A percentile compares a stretch with the other conserved stretches of the same genome.
These are phyloP conservation scores for Microcos paniculata DNA, from an alignment of 345 rosid genomes.

Conservation along the genomic window DNA sequence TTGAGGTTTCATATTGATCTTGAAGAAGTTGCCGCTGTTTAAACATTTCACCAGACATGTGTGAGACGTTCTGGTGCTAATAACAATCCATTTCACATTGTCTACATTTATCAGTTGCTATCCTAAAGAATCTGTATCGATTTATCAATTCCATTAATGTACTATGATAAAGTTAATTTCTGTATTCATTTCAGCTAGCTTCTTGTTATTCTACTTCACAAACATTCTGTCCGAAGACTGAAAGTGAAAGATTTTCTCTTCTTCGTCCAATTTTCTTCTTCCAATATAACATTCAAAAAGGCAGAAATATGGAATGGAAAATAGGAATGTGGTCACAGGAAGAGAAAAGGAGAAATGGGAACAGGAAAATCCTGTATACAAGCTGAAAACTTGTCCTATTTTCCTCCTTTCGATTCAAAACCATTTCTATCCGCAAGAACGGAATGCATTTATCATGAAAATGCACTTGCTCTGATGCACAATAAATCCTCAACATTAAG, in stretches of 20 bases:
- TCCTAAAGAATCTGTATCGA: background rate
- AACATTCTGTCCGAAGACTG: no score
- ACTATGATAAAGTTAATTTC: no score
- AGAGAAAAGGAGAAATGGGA: background rate
- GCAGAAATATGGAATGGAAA: background rate
- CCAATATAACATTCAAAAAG: background rate
- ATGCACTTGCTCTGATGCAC: background rate
- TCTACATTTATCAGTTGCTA: background rate
- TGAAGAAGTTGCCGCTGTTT: background rate
- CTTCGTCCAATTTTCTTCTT: background rate
- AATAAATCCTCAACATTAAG: slow-evolving; percentile 1
- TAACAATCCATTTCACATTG: background rate
- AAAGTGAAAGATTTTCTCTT: background rate
- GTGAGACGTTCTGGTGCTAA: background rate
- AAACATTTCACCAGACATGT: background rate
- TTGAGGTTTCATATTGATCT: background rate
- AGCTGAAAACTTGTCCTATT: background rate
- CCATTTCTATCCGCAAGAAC: background rate
- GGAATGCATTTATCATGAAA: background rate
- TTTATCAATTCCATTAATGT: no score
- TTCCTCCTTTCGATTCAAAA: background rate
- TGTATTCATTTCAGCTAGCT: background rate
- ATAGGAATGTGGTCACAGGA: background rate
- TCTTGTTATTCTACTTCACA: background rate
- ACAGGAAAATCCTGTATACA: background rate